A percentile compares a stretch with the other conserved stretches of the same genome.
These are phyloP conservation scores for Aspergillus brasiliensis DNA, from an alignment of 2,329 filamentous ascomycete species.

Conservation along the genomic window DNA sequence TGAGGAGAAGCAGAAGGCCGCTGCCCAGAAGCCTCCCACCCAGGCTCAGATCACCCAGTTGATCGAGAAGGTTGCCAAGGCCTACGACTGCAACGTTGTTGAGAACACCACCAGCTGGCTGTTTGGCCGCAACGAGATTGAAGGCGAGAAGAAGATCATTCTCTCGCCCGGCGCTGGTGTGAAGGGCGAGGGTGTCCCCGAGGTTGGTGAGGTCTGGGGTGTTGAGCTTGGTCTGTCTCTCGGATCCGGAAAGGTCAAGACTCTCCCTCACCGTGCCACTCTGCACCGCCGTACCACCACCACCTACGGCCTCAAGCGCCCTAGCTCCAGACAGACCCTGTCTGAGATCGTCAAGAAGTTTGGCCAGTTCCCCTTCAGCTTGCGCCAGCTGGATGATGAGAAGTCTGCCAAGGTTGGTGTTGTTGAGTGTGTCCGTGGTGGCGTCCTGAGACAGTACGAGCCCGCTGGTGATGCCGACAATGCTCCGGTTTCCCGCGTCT, in stretches of 20 bases:
- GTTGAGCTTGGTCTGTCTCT: constrained; percentile 93
- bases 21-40: constrained; percentile 76
- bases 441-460: constrained; percentile 94
- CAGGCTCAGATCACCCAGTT: constrained; percentile 85
- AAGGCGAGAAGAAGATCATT: constrained; percentile 98
- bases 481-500: constrained; percentile 77
- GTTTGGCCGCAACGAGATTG: constrained; percentile 96
- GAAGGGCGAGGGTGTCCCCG: constrained; percentile 86
- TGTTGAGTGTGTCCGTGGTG: constrained; percentile 90
- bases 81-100: constrained; percentile 87
- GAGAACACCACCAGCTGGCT: constrained; percentile 98
- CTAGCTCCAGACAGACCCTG: constrained; percentile 86
- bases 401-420: constrained; percentile 93
- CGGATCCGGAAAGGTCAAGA: constrained; percentile 93
- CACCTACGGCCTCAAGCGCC: constrained; percentile 91
- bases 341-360: constrained; percentile 98
- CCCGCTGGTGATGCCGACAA: constrained; percentile 92
- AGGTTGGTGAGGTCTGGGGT: constrained; percentile 94
- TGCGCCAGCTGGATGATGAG: constrained; percentile 96
- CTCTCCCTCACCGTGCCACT: constrained; percentile 80
- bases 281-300: constrained; percentile 90
- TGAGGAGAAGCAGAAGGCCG: constrained; percentile 92
- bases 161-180: constrained; percentile 76
- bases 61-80: constrained; percentile 87
- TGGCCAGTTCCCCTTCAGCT: constrained; percentile 94